Percentiles rank a stretch among this genome's conserved stretches.
These are phyloP conservation scores for Citrullus amarus DNA, from an alignment of 306 rosid genomes.

Conservation along the genomic window DNA sequence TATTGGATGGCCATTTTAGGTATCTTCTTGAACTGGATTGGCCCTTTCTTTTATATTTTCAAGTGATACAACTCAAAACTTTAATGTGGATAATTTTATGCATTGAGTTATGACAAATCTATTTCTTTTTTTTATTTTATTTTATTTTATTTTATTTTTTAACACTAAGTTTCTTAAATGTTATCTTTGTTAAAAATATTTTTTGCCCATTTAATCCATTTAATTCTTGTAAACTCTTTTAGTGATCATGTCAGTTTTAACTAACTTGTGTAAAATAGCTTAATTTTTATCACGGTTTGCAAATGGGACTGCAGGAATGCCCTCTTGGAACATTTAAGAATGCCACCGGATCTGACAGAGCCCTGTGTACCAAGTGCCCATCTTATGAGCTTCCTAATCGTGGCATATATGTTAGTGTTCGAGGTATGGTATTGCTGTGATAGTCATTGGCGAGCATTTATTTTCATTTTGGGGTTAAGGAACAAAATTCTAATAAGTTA, in stretches of 20 bases:
- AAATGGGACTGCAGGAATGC: conserved; percentile 62
- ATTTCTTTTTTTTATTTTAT: too few relatives aligned
- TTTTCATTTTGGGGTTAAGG: neutral
- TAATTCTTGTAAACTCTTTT: neutral
- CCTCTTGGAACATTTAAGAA: conserved; percentile 89
- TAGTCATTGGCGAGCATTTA: neutral
- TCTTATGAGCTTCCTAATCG: conserved; percentile 63
- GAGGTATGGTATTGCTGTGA: conserved; percentile 40
- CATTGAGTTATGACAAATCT: neutral
- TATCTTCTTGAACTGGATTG: neutral
- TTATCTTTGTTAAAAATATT: neutral
- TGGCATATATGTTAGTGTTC: conserved; percentile 45
- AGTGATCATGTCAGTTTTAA: neutral
- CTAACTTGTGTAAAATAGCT: neutral
- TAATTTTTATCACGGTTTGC: neutral
- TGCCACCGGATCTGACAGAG: conserved; percentile 63
- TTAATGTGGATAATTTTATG: neutral
- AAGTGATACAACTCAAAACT: neutral
- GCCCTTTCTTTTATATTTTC: neutral
- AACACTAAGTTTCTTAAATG: too few relatives aligned
- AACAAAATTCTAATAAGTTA: neutral
- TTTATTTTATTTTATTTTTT: neutral
- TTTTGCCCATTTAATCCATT: neutral
- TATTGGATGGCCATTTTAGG: neutral
- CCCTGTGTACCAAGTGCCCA: conserved; percentile 61